These are phyloP conservation scores for Cladophialophora exuberans DNA, from an alignment of 2,329 filamentous ascomycete genomes.

Conservation along the genomic window DNA sequence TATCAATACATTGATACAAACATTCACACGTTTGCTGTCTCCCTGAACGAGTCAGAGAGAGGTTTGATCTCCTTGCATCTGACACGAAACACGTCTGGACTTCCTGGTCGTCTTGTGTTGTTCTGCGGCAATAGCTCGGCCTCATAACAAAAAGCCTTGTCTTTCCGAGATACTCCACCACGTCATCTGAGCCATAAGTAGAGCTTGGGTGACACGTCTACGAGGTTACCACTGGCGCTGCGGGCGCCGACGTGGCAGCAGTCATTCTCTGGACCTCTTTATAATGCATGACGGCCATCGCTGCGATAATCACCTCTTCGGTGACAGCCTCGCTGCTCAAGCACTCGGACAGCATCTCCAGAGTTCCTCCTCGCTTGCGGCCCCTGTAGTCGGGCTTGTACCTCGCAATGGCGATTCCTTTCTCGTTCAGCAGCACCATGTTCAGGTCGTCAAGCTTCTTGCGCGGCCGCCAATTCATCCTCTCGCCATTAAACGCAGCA, in stretches of 20 bases:
- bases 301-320: slow-evolving; percentile 7
- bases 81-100: no score
- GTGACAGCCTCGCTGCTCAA: neutral
- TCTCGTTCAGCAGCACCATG: slow-evolving; percentile 8
- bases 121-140: no score
- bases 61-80: no score
- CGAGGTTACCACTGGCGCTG: neutral
- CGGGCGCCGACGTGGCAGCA: neutral
- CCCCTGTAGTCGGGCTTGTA: slow-evolving; percentile 13
- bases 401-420: slow-evolving; percentile 8
- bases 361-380: neutral
- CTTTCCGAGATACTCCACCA: no score
- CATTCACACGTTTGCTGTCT: no score
- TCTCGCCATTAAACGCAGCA: slow-evolving; percentile 3
- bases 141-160: no score
- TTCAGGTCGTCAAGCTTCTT: slow-evolving; percentile 11
- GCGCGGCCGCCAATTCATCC: slow-evolving; percentile 7
- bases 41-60: no score
- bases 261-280: slow-evolving; percentile 3
- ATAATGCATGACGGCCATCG: slow-evolving; percentile 1
- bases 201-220: neutral
- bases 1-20: no score
- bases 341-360: slow-evolving; percentile 11
- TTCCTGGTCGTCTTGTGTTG: no score
- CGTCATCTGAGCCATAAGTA: no score